Base-by-base conservation (phyloP, 441 rosid genomes). In the Aleurites moluccanus region DNA sequence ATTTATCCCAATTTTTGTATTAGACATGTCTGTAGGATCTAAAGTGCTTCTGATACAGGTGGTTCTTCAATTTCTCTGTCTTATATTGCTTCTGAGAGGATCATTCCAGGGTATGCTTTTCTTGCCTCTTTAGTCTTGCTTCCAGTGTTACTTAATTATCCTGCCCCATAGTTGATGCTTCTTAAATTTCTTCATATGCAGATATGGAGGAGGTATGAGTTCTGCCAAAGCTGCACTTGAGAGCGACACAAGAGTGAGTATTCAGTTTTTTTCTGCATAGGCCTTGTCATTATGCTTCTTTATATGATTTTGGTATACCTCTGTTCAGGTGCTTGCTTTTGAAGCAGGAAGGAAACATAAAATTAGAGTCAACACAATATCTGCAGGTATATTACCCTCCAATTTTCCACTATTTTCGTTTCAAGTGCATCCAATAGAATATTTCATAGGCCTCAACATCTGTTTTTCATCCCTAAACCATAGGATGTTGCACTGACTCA, bases 181-280 rank as follows among this genome's bases (percentile, higher is more conserved):
- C 20, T 11, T 16, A n/a, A 10, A 14, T 35, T 64, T 16, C 78
- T 27, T 65, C 20, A 4, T 76, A 40, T 52, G 55, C 84, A 95
- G 99, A 53, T 95, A 95, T 21, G 99, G 99, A 78, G 98, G 99
- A 71, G 99, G 99, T 30, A 91, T 95, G 98, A 95, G 97, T 83
- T 93, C 99, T 59, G 98, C 99, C 5, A 95, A 95, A 85, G 90
- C 99, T 33, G 98, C 99, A 56, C 86, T 95, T 53, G 98, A 95
- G 88, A 95, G 99, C 80, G 99, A 95, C 74, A 93, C 97, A 3
- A 80, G 86, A 53, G 99, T 87, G 73, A 81, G 91, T 76, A 18
- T 60, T 57, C 15, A 40, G 65, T 70, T 73, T 56, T 79, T 74
- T 67, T 63, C 25, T n/a, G 1, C 28, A 14, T 35, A 6, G 63